Evolutionary conservation across 2,329 filamentous ascomycete genomes (phyloP), one percentile per base, ranked within the genome.

Genomic region (Harringtonia lauricola): DNA sequence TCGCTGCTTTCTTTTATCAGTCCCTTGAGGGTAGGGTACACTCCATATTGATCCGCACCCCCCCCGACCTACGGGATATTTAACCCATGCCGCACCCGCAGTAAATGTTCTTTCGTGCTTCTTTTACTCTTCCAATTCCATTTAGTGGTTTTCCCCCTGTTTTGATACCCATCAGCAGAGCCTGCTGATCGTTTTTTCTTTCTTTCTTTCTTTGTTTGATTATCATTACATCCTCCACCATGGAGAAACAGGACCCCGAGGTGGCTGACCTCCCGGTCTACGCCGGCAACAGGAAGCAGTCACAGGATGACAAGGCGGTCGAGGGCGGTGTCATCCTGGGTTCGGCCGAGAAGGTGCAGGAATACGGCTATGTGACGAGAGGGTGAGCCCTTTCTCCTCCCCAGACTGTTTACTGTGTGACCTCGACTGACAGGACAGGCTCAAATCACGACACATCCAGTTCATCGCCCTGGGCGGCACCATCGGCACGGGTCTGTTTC

Each of bases 401-500:
- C n/a, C n/a, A n/a, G n/a, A n/a, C n/a, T n/a, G n/a, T n/a, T n/a
- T n/a, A n/a, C n/a, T n/a, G n/a, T n/a, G n/a, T n/a, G n/a, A n/a
- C n/a, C n/a, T n/a, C n/a, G n/a, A n/a, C 15, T 9, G 30, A 18
- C 33, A 7, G 33, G 8, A 35, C 39, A 50, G 50, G 10, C 49
- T 70, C 51, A 66, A 67, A 52, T 63, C 63, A 14, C 60, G 66
- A 42, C 66, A 69, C 55, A 58, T 68, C 50, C 64, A 68, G 55
- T 67, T 67, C 63, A 66, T 67, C 51, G 65, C 65, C 43, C 65
- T 69, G 19, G 64, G 64, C 47, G 68, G 68, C 42, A 67, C 67
- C 28, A 71, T 71, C 42, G 68, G 67, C 49, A 66, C 66, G 44
- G 66, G 65, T 56, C 64, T 68, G 51, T 68, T 72, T 55, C 66